Conservation (phyloP, 495 filamentous ascomycete species). For the Gamarada debralockiae region DNA sequence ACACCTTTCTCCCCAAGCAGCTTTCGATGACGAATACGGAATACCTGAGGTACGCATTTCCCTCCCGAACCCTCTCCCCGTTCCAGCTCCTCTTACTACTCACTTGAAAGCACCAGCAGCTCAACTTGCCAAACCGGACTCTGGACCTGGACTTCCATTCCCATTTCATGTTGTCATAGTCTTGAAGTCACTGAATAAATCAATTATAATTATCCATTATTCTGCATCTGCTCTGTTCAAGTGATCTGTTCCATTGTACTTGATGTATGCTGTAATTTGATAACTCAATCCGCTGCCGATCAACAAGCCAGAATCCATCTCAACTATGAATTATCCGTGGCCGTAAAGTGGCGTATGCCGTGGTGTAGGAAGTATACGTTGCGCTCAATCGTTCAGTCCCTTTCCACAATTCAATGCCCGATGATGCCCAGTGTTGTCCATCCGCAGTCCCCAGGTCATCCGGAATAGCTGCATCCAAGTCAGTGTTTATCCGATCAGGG, state of each 20-base stretch:
- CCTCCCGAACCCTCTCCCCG: background rate
- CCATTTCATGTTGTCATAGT: background rate
- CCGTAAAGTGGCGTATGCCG: too few relatives aligned
- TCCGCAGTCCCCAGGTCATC: too few relatives aligned
- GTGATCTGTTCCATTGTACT: background rate
- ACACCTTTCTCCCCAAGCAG: background rate
- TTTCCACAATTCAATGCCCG: too few relatives aligned
- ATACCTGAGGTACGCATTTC: background rate
- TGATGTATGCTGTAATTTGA: background rate
- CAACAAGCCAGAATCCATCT: background rate
- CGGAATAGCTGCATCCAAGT: too few relatives aligned
- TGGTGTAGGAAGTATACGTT: too few relatives aligned
- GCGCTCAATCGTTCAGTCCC: too few relatives aligned
- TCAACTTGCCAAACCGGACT: background rate
- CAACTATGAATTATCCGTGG: too few relatives aligned
- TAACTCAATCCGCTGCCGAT: background rate
- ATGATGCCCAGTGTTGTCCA: too few relatives aligned
- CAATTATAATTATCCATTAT: background rate
- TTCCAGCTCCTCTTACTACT: background rate
- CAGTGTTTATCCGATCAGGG: too few relatives aligned
- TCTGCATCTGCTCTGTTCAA: background rate
- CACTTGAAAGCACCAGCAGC: slow-evolving; percentile 2
- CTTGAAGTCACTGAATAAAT: background rate
- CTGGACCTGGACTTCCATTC: background rate
- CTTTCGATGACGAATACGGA: background rate